These are phyloP conservation scores for Fraxinus sp. DNA, from an alignment of 305 asterid species.

Conservation along the genomic window DNA sequence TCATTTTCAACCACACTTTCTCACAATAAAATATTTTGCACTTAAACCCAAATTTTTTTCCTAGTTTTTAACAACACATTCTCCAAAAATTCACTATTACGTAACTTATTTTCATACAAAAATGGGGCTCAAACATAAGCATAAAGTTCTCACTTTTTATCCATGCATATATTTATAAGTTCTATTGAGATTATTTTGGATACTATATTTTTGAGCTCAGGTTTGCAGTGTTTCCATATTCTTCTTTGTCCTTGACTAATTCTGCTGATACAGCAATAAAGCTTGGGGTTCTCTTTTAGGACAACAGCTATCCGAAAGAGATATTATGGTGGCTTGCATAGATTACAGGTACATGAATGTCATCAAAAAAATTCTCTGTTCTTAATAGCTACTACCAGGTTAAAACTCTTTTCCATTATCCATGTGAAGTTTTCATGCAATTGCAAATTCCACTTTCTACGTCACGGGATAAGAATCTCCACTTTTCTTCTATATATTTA, in stretches of 20 bases:
- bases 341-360: slow-evolving; percentile 74
- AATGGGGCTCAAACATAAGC: background rate
- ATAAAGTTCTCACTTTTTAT: background rate
- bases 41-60: too few relatives aligned
- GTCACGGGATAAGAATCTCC: background rate
- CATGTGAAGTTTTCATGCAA: background rate
- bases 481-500: background rate
- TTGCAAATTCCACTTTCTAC: background rate
- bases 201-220: background rate
- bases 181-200: background rate
- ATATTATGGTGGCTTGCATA: slow-evolving; percentile 92
- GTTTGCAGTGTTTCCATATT: background rate
- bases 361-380: background rate
- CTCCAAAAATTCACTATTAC: background rate
- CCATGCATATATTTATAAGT: background rate
- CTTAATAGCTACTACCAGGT: background rate
- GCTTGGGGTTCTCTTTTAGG: slow-evolving; percentile 99
- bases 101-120: background rate
- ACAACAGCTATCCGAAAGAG: slow-evolving; percentile 85
- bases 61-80: background rate
- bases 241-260: slow-evolving; percentile 5
- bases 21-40: background rate
- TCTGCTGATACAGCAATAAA: slow-evolving; percentile 64
- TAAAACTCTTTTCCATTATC: background rate
- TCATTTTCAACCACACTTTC: background rate